These are phyloP conservation scores for Ganoderma meredithae DNA, from an alignment of 1,284 basidiomycete genomes.

Conservation along the genomic window DNA sequence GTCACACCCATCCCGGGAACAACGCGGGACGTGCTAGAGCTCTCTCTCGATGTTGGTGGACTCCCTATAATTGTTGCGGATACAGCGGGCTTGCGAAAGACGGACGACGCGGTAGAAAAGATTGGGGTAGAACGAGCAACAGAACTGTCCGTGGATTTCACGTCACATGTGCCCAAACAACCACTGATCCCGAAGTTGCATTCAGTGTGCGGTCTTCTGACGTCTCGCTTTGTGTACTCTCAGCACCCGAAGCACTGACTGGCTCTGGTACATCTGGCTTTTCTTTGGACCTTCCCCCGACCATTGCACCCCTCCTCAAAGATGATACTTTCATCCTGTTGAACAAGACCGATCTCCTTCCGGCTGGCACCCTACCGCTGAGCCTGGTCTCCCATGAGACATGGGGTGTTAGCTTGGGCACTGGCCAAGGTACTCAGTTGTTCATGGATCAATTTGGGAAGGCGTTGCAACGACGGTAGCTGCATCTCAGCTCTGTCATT, in stretches of 20 bases:
- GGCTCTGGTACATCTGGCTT: neutral
- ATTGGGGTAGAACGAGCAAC: slow-evolving; percentile 83
- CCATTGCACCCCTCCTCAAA: slow-evolving; percentile 57
- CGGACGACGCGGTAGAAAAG: slow-evolving; percentile 78
- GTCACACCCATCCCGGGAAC: slow-evolving; percentile 88
- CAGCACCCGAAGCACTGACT: slow-evolving; percentile 60
- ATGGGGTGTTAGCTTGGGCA: slow-evolving; percentile 74
- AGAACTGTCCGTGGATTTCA: slow-evolving; percentile 56
- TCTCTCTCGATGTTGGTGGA: slow-evolving; percentile 87
- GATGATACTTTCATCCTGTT: slow-evolving; percentile 67
- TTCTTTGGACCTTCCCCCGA: slow-evolving; percentile 51
- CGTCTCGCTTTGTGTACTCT: slow-evolving; percentile 79
- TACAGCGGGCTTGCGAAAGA: slow-evolving; percentile 84
- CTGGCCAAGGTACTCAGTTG: slow-evolving; percentile 58
- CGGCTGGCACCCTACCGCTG: slow-evolving; percentile 11
- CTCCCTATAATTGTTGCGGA: slow-evolving; percentile 83
- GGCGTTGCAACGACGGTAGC: slow-evolving; percentile 63
- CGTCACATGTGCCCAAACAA: neutral
- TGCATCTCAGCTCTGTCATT: neutral
- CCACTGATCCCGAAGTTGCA: slow-evolving; percentile 17
- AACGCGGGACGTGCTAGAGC: slow-evolving; percentile 85
- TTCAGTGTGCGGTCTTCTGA: slow-evolving; percentile 71
- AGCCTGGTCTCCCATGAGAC: slow-evolving; percentile 28
- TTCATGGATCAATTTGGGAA: slow-evolving; percentile 67
- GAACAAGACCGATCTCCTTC: slow-evolving; percentile 76